Percentiles rank a stretch among this genome's conserved stretches.
Evolutionary conservation across 352 stramenopile species (phyloP).

Genomic region (Elongisporangium prolatum): DNA sequence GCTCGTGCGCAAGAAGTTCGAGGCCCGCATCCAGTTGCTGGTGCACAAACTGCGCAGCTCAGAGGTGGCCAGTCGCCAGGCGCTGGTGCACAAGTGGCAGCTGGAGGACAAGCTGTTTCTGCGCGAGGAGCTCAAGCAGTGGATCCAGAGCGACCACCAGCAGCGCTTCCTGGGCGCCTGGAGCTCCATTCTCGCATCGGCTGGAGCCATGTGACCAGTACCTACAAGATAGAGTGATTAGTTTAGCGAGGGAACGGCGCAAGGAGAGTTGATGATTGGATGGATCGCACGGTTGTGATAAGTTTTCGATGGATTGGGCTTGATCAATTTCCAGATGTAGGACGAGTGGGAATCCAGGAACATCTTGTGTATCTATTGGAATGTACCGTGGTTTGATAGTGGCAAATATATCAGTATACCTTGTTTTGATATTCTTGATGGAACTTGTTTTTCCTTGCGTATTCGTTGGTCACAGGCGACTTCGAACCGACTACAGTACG

Average conservation of each 20-base stretch:
- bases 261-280: background rate
- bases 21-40: conserved; percentile 83
- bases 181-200: conserved; percentile 14
- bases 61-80: conserved; percentile 31
- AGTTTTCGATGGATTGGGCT: background rate
- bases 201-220: background rate
- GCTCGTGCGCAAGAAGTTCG: conserved; percentile 81
- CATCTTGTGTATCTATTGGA: background rate
- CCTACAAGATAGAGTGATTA: background rate
- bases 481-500: background rate
- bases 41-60: conserved; percentile 54
- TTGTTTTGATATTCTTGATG: background rate
- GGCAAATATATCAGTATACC: background rate
- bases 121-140: conserved; percentile 42
- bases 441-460: background rate
- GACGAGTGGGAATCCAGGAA: background rate
- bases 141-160: conserved; percentile 56
- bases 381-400: background rate
- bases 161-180: conserved; percentile 43
- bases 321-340: background rate
- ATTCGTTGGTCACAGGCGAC: background rate
- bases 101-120: conserved; percentile 32
- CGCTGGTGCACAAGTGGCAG: conserved; percentile 42
- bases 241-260: background rate
- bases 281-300: background rate